phyloP scores from a whole-genome alignment of 2,329 filamentous ascomycete genomes.

The Blastomyces parvus region DNA sequence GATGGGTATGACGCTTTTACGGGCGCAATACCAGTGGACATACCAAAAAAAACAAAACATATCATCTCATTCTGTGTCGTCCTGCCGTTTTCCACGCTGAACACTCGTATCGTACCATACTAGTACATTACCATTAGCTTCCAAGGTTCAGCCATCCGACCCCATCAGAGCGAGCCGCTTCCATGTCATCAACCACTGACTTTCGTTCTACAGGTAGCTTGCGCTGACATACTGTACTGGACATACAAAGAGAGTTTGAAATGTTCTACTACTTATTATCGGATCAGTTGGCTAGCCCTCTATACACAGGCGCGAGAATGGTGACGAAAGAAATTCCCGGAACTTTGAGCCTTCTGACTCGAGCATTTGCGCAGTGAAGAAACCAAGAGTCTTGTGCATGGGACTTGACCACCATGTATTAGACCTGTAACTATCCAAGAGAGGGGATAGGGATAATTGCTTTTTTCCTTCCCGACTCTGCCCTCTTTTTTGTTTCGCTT shows the following conservation, averaged over 20 bases:
- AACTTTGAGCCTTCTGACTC: neutral
- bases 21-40: neutral
- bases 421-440: slow-evolving; percentile 2
- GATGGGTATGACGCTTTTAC: neutral
- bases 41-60: neutral
- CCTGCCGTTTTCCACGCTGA: neutral
- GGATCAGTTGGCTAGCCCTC: neutral
- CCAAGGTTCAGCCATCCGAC: neutral
- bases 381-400: neutral
- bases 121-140: neutral
- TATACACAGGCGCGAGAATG: neutral
- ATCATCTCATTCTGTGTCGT: neutral
- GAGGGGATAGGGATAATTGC: slow-evolving; percentile 1
- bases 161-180: neutral
- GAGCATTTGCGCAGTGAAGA: neutral
- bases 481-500: neutral
- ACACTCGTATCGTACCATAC: neutral
- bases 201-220: neutral
- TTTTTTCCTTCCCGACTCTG: neutral
- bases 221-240: neutral
- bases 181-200: neutral
- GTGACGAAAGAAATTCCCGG: neutral
- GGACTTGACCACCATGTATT: slow-evolving; percentile 1
- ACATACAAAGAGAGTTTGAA: neutral
- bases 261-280: neutral